Percentiles rank a stretch among this genome's conserved stretches.
These are phyloP conservation scores for Malassezia globosa DNA, from an alignment of 1,284 basidiomycete genomes.

Conservation along the genomic window DNA sequence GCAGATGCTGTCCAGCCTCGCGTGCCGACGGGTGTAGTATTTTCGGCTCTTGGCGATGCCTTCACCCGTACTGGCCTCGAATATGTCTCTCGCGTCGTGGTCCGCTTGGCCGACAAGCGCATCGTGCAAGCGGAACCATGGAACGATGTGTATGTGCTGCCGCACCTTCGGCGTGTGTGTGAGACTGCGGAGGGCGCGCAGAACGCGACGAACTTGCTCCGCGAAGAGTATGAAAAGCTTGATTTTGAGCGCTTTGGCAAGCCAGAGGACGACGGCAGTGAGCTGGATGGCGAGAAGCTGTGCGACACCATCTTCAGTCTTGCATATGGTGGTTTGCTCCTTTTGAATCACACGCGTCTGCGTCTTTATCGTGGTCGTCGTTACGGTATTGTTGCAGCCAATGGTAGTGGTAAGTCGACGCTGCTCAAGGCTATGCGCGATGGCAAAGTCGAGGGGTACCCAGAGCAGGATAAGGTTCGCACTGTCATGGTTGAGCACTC, in stretches of 20 bases:
- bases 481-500: slow-evolving; percentile 94
- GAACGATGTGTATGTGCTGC: slow-evolving; percentile 45
- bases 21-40: slow-evolving; percentile 26
- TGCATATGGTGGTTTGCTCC: slow-evolving; percentile 85
- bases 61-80: slow-evolving; percentile 36
- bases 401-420: slow-evolving; percentile 93
- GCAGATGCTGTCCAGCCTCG: slow-evolving; percentile 27
- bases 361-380: slow-evolving; percentile 70
- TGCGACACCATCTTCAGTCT: slow-evolving; percentile 89
- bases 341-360: slow-evolving; percentile 88
- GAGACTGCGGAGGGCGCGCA: slow-evolving; percentile 29
- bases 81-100: slow-evolving; percentile 33
- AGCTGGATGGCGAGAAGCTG: slow-evolving; percentile 55
- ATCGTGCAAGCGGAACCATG: slow-evolving; percentile 38
- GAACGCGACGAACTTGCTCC: slow-evolving; percentile 31
- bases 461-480: slow-evolving; percentile 70
- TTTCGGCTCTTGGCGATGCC: slow-evolving; percentile 29
- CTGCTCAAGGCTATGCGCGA: slow-evolving; percentile 90
- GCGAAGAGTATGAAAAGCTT: slow-evolving; percentile 33
- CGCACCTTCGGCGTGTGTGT: slow-evolving; percentile 48
- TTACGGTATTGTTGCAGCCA: slow-evolving; percentile 93
- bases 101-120: slow-evolving; percentile 43
- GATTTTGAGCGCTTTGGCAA: slow-evolving; percentile 42
- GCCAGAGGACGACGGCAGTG: slow-evolving; percentile 59
- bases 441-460: slow-evolving; percentile 87